These are phyloP conservation scores for Rubia balearica DNA, from an alignment of 305 asterid species.

Conservation along the genomic window DNA sequence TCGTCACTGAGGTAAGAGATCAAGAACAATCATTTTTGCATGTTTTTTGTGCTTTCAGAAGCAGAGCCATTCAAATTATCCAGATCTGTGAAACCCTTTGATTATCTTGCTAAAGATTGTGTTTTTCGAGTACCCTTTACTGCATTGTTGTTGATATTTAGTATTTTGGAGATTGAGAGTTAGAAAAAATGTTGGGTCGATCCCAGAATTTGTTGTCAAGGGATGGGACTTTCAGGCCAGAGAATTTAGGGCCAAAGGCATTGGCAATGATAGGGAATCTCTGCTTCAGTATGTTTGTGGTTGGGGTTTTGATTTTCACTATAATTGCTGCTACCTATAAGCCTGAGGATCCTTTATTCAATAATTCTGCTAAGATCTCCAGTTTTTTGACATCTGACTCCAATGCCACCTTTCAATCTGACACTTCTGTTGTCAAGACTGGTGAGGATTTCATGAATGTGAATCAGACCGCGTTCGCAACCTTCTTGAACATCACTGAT, in stretches of 20 bases:
- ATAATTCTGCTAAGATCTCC: conserved; percentile 71
- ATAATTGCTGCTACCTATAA: conserved; percentile 50
- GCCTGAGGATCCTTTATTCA: conserved; percentile 57
- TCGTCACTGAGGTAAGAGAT: not conserved
- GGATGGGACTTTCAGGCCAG: conserved; percentile 52
- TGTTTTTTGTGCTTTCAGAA: not conserved
- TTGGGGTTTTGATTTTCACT: conserved; percentile 61
- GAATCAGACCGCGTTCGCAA: conserved; percentile 55
- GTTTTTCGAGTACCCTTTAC: conserved; percentile 8
- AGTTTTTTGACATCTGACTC: conserved; percentile 64
- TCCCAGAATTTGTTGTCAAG: conserved; percentile 39
- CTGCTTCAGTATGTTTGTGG: conserved; percentile 49
- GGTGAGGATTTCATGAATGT: conserved; percentile 76
- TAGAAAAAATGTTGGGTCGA: conserved; percentile 48
- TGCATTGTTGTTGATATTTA: not conserved
- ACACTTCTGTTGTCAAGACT: conserved; percentile 56
- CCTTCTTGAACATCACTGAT: conserved; percentile 59
- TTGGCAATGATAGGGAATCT: conserved; percentile 47
- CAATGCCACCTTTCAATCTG: conserved; percentile 70
- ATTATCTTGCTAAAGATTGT: conserved; percentile 5
- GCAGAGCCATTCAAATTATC: not conserved
- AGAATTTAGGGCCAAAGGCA: conserved; percentile 56
- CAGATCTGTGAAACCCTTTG: conserved; percentile 13
- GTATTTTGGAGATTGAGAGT: not conserved
- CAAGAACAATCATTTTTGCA: too few species aligned